Evolutionary conservation across 75 land plant genomes (phyloP).

Genomic region (Picea sitchensis): DNA sequence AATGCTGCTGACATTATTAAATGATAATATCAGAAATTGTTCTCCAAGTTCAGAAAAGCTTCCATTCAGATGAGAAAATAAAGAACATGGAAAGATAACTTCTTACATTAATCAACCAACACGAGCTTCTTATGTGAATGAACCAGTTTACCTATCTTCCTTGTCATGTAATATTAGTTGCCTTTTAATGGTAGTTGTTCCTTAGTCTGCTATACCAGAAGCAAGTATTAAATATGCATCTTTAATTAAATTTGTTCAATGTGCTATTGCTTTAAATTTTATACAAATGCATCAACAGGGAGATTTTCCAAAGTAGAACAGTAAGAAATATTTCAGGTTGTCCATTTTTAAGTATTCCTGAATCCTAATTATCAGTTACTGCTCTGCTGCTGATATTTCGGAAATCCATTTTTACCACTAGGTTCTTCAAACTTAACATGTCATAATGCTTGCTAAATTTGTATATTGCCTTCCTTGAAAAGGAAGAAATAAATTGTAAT

Average conservation of each 20-base stretch:
- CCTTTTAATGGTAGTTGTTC: neutral
- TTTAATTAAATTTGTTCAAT: neutral
- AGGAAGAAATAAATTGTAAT: too few relatives aligned
- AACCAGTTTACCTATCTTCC: neutral
- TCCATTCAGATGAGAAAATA: neutral
- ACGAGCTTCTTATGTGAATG: neutral
- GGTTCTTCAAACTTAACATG: too few relatives aligned
- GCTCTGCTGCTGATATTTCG: neutral
- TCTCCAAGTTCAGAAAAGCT: neutral
- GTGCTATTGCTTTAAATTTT: neutral
- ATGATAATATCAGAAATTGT: neutral
- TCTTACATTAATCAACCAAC: neutral
- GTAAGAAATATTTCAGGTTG: neutral
- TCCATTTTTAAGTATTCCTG: neutral
- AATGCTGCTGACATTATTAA: slow-evolving; percentile 45
- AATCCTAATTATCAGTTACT: neutral
- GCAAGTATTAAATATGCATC: neutral
- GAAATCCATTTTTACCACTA: neutral
- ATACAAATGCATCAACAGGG: neutral
- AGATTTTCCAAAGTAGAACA: neutral
- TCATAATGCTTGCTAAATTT: too few relatives aligned
- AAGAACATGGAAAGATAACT: neutral
- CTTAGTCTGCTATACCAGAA: neutral
- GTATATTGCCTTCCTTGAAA: too few relatives aligned
- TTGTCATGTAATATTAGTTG: neutral